phyloP scores from a whole-genome alignment of 169 alveolate genomes.

The Perkinsus chesapeaki region DNA sequence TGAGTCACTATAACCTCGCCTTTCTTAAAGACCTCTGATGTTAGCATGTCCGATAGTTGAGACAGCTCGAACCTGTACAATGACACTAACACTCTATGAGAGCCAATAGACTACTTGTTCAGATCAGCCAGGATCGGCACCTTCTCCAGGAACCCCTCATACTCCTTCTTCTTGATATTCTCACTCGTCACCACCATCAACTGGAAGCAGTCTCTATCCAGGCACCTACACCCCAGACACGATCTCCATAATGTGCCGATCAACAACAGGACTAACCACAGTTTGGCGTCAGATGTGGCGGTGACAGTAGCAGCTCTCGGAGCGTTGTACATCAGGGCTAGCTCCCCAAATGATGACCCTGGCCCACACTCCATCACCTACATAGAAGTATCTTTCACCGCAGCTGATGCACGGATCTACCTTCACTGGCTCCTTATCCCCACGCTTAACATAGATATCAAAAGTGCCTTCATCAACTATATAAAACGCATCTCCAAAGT shows the following conservation, averaged over 20 bases:
- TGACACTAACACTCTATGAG: neutral
- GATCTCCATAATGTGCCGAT: neutral
- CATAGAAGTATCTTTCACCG: neutral
- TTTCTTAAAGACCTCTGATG: neutral
- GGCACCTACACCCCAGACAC: neutral
- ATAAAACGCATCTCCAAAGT: conserved; percentile 4
- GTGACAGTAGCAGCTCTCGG: conserved; percentile 56
- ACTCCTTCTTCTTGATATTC: neutral
- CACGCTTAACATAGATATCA: neutral
- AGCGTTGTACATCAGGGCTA: conserved; percentile 57
- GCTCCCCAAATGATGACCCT: conserved; percentile 61
- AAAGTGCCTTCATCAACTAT: neutral
- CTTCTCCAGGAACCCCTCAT: neutral
- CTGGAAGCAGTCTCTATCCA: conserved; percentile 3
- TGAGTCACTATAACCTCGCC: conserved; percentile 7
- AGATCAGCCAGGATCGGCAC: neutral
- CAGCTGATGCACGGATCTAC: neutral
- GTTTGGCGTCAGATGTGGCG: neutral
- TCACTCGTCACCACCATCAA: neutral
- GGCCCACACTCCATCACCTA: conserved; percentile 23
- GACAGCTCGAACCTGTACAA: neutral
- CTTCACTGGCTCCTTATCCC: neutral
- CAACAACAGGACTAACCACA: neutral
- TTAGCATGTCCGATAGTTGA: neutral
- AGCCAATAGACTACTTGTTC: neutral